Evolutionary conservation across 148 eudicot species (phyloP), one percentile per base, ranked within the genome.

Genomic region (Vaccinium macrocarpon): DNA sequence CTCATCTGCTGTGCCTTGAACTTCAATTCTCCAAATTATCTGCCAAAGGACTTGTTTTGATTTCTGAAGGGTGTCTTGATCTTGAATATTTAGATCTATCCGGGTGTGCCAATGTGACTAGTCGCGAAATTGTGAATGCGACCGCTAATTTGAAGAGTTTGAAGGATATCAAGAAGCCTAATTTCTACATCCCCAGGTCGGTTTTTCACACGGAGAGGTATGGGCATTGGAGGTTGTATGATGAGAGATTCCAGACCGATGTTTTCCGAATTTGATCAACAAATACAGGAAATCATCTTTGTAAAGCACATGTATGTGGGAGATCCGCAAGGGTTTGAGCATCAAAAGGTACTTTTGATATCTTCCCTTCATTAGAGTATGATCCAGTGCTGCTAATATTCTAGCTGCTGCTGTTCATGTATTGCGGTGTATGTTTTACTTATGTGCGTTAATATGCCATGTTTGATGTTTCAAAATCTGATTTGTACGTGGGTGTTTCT

Each of bases 191-290:
- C 25, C 99, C 99, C 2, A 91, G 97, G 79, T 89, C 97, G 1
- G 92, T 87, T 21, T 93, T 83, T 79, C 95, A 95, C 56, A 86
- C 93, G 0, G 98, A 97, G 85, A 88, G 98, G 87, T 95, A 95
- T 81, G 98, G 98, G 15, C 98, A 95, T 87, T 97, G 99, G 99
- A 84, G 80, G 51, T 85, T 97, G 91, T 97, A 97, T 75, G 98
- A 95, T 86, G 99, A 97, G 52, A 90, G 98, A 59, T 97, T 97
- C 87, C 94, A 97, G 72, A 97, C 96, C 0, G 99, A 95, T 82
- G 88, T 91, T 64, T 97, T 97, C 84, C 89, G 98, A 81, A 97
- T 97, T 79, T 97, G 90, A 92, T 53, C 66, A 7, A 55, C 46
- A 19, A 78, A 78, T 48, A 8, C 18, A 16, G 0, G n/a, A 16